Evolutionary conservation across 306 rosid genomes (phyloP).

Genomic region (Cucumis hystrix): DNA sequence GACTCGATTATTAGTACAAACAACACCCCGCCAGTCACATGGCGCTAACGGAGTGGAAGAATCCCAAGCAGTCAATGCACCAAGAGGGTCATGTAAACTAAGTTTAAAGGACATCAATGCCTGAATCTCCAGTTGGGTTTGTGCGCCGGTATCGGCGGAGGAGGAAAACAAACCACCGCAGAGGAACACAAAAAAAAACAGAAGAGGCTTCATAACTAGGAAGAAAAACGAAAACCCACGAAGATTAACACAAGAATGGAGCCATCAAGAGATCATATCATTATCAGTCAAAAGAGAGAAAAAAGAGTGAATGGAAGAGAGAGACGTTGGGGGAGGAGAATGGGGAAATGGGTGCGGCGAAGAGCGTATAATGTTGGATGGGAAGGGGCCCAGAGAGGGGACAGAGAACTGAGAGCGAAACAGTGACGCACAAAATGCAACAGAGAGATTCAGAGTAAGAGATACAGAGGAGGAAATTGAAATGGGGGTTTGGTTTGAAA

Average conservation of each 20-base stretch:
- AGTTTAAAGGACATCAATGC: slow-evolving; percentile 60
- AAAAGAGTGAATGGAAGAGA: background rate
- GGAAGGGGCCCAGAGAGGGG: background rate
- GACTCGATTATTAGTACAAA: slow-evolving; percentile 34
- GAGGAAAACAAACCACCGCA: slow-evolving; percentile 35
- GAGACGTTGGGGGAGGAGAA: background rate
- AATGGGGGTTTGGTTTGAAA: background rate
- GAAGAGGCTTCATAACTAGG: slow-evolving; percentile 13
- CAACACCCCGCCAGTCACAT: slow-evolving; percentile 82
- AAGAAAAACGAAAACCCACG: background rate
- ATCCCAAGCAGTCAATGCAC: slow-evolving; percentile 59
- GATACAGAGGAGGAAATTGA: background rate
- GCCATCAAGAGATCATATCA: background rate
- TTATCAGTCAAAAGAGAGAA: background rate
- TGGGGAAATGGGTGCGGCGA: background rate
- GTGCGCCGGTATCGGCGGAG: slow-evolving; percentile 30
- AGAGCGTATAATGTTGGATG: slow-evolving; percentile 1
- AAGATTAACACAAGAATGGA: background rate
- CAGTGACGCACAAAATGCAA: background rate
- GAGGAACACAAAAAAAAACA: slow-evolving; percentile 11
- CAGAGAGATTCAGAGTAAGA: background rate
- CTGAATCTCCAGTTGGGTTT: slow-evolving; percentile 40
- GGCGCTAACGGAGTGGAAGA: slow-evolving; percentile 62
- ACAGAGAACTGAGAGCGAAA: background rate
- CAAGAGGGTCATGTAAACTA: slow-evolving; percentile 57